Conservation (phyloP, 148 eudicot species). For the Camellia lanceoleosa region DNA sequence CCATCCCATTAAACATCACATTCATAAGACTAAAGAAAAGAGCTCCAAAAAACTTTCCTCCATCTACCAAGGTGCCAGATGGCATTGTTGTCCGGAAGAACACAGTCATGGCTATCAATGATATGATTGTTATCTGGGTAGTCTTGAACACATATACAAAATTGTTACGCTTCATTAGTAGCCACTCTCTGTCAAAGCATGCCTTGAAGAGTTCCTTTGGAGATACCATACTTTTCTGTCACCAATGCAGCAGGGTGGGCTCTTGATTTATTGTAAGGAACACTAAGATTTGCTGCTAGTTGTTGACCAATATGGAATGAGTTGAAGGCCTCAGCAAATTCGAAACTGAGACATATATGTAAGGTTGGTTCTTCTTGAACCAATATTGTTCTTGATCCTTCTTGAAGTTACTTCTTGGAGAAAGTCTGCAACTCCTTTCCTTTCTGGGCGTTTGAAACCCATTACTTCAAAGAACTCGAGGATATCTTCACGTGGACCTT, state of each 20-base stretch:
- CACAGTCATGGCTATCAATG: slow-evolving; percentile 50
- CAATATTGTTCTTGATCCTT: slow-evolving; percentile 83
- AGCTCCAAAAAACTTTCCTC: slow-evolving; percentile 58
- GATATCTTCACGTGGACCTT: slow-evolving; percentile 64
- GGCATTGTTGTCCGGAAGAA: slow-evolving; percentile 69
- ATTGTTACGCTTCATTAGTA: slow-evolving; percentile 62
- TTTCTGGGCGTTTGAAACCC: slow-evolving; percentile 71
- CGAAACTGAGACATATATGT: slow-evolving; percentile 39
- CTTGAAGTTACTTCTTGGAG: slow-evolving; percentile 82
- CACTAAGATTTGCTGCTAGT: slow-evolving; percentile 38
- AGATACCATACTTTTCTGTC: too few species aligned
- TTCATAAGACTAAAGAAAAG: slow-evolving; percentile 62
- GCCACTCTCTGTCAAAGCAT: slow-evolving; percentile 74
- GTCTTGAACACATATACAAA: slow-evolving; percentile 68
- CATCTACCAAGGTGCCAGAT: slow-evolving; percentile 40
- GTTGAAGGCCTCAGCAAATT: slow-evolving; percentile 48
- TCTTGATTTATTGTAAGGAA: slow-evolving; percentile 57
- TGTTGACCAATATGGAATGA: slow-evolving; percentile 50
- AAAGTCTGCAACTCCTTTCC: slow-evolving; percentile 84
- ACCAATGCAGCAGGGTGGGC: slow-evolving; percentile 66
- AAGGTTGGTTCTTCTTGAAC: slow-evolving; percentile 38
- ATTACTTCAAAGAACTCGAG: slow-evolving; percentile 57
- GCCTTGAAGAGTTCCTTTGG: slow-evolving; percentile 19
- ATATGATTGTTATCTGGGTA: slow-evolving; percentile 63
- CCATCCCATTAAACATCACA: slow-evolving; percentile 69